Evolutionary conservation across 1,139 yeast genomes (phyloP), one percentile per base, ranked within the genome.

Genomic region (Yarrowia galli): DNA sequence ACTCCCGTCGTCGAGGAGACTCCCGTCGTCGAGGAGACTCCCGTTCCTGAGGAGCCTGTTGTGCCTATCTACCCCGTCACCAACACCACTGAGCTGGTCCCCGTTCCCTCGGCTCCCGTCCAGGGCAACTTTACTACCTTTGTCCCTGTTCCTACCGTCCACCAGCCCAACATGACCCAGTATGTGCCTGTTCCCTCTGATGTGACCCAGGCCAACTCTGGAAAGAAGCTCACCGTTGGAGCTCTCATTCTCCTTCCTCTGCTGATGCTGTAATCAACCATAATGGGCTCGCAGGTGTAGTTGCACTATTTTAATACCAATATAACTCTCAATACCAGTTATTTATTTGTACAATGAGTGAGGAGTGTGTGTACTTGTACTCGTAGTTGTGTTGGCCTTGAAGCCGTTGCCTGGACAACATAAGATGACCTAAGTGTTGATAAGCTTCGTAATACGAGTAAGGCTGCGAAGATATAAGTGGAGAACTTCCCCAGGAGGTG

Each of bases 281-380:
- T 28, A 28, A 28, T 28, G 32, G 32, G 32, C 32, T 28, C 32
- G 32, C 32, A 28, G 32, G 7, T 23, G 28, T 45, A 23, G 32
- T 45, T 22, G 20, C 46, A 42, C 23, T 13, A 22, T 13, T 43
- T 45, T 15, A 23, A 45, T 12, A 18, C 32, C 18, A 45, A 45
- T 45, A 45, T 45, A 45, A 45, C 49, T 22, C 49, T 45, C 49
- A 45, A 45, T 22, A 23, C 49, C 32, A 23, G 49, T 45, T 45
- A 45, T 45, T 45, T 45, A 45, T 45, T 15, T 22, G 46, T 42
- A 42, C 9, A 8, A 28, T 7, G 28, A 28, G 9, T 7, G 32
- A 1, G 4, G 32, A 28, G 32, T 28, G n/a, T n/a, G n/a, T n/a
- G n/a, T n/a, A n/a, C n/a, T n/a, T n/a, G n/a, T n/a, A n/a, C n/a